phyloP scores from a whole-genome alignment of 768 basidiomycete genomes.

The Galerina sulciceps region DNA sequence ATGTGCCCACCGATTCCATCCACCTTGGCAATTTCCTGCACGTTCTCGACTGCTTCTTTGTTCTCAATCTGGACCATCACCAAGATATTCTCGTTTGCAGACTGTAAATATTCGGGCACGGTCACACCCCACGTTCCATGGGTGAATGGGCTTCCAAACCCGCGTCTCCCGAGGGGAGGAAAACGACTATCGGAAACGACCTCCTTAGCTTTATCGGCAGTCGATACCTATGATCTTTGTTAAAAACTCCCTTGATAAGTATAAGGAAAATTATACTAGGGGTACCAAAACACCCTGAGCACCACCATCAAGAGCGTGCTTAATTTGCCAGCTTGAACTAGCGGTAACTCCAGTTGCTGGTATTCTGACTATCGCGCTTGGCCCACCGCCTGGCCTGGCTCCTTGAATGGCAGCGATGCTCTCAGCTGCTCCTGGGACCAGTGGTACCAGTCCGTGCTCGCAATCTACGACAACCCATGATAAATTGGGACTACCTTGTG shows the following conservation, averaged over 20 bases:
- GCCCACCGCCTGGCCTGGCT: constrained; percentile 44
- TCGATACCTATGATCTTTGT: constrained; percentile 48
- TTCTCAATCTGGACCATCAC: constrained; percentile 75
- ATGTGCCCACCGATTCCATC: constrained; percentile 59
- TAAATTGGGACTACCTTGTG: constrained; percentile 55
- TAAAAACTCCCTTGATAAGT: background rate
- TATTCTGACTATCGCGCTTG: constrained; percentile 62
- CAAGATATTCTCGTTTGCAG: constrained; percentile 58
- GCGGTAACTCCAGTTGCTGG: constrained; percentile 63
- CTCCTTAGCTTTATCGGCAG: constrained; percentile 57
- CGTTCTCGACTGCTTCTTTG: constrained; percentile 58
- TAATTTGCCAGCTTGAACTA: constrained; percentile 72
- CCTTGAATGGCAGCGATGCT: constrained; percentile 57
- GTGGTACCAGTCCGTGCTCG: constrained; percentile 65
- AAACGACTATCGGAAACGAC: constrained; percentile 63
- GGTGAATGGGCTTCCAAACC: constrained; percentile 69
- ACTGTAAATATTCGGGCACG: constrained; percentile 51
- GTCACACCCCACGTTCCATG: constrained; percentile 61
- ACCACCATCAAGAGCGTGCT: constrained; percentile 70
- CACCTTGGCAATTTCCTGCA: constrained; percentile 61
- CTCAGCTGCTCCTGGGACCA: constrained; percentile 62
- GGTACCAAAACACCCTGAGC: constrained; percentile 69
- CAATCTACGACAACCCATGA: constrained; percentile 73
- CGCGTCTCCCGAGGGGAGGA: constrained; percentile 64
- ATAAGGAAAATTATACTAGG: constrained; percentile 47